phyloP scores from a whole-genome alignment of 352 stramenopile genomes.

The Pelagophyceae sp. region DNA sequence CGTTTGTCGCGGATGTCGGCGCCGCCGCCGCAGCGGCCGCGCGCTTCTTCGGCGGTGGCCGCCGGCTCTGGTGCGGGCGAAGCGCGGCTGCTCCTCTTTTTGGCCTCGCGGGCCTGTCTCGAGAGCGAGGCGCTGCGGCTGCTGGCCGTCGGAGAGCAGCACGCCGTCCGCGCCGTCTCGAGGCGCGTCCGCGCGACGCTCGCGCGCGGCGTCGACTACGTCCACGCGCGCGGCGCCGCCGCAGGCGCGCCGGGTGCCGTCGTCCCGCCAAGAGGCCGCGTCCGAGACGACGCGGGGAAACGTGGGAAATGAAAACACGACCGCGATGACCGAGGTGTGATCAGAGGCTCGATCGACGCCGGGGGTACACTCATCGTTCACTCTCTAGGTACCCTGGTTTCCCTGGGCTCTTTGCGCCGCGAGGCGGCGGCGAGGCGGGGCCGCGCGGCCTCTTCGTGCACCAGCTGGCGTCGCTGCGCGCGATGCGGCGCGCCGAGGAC shows the following conservation, averaged over 20 bases:
- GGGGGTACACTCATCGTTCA: slow-evolving; percentile 27
- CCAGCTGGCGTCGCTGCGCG: slow-evolving; percentile 40
- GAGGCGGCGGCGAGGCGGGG: slow-evolving; percentile 23
- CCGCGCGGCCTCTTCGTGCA: slow-evolving; percentile 42
- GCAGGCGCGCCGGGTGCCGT: not conserved
- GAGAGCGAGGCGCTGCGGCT: slow-evolving; percentile 8
- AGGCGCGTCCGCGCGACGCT: slow-evolving; percentile 29
- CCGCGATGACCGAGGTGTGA: no score
- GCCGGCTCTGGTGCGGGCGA: not conserved
- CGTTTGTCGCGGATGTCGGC: no score
- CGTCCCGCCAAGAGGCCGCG: no score
- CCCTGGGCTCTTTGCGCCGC: slow-evolving; percentile 35
- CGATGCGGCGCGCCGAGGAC: slow-evolving; percentile 43
- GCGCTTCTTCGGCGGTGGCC: no score
- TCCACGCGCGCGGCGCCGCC: slow-evolving; percentile 34
- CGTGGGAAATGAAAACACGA: no score
- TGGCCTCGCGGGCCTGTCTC: not conserved
- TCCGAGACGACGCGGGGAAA: no score
- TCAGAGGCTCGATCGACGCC: no score
- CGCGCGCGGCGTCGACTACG: slow-evolving; percentile 36
- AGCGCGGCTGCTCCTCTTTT: not conserved
- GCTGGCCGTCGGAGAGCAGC: slow-evolving; percentile 34
- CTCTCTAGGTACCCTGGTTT: slow-evolving; percentile 39
- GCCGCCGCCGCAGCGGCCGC: no score
- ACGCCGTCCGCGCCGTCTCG: slow-evolving; percentile 33